A percentile compares a stretch with the other conserved stretches of the same genome.
Conservation (phyloP, 139 green algal species). For the Coccomyxa sp. region DNA sequence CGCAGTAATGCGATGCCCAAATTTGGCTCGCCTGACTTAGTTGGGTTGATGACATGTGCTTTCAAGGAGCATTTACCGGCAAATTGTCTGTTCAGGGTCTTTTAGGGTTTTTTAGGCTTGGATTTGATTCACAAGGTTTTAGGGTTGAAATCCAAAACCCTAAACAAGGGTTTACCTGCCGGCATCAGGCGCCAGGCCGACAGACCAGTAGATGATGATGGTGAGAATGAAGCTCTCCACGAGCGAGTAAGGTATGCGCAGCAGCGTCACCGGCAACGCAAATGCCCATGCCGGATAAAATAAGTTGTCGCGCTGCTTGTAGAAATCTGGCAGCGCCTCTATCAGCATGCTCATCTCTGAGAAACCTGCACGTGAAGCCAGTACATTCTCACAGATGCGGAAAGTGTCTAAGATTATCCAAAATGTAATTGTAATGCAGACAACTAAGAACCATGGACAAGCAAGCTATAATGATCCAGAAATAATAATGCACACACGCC, state of each 20-base stretch:
- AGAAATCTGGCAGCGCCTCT: constrained; percentile 9
- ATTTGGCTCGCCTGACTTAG: too few species aligned
- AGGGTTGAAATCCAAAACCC: too few species aligned
- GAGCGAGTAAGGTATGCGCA: constrained; percentile 38
- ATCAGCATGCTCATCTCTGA: constrained; percentile 4
- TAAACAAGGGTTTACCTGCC: not conserved
- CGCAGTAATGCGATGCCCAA: too few species aligned
- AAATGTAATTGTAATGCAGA: too few species aligned
- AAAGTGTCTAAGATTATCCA: not conserved
- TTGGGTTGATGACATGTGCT: too few species aligned
- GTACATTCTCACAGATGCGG: not conserved
- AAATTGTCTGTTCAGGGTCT: too few species aligned
- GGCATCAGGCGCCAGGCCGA: constrained; percentile 19
- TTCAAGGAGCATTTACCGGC: too few species aligned
- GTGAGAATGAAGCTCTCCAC: constrained; percentile 29
- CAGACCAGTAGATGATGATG: constrained; percentile 30
- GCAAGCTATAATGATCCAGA: too few species aligned
- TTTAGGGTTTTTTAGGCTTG: too few species aligned
- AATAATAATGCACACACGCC: too few species aligned
- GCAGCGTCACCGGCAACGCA: constrained; percentile 16
- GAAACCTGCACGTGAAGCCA: not conserved
- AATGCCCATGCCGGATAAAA: constrained; percentile 23
- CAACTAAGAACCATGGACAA: too few species aligned
- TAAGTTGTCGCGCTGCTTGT: constrained; percentile 17
- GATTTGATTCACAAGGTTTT: too few species aligned